Base-by-base conservation (phyloP, 345 rosid species). In the Salix dunnii region DNA sequence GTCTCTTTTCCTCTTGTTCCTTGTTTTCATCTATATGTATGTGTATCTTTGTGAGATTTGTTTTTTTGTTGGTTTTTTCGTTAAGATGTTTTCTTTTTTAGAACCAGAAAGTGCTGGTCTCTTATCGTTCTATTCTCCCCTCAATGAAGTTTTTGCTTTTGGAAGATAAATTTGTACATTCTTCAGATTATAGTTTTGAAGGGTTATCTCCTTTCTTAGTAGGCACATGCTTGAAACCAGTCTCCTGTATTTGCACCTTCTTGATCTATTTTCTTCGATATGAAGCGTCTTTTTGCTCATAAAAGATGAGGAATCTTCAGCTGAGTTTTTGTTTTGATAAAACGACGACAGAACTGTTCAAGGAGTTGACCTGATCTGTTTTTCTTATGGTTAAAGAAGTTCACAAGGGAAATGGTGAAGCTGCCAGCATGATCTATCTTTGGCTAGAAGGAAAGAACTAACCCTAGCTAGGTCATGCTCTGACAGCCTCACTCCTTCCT, bases 401-500 rank as follows among this genome's bases (percentile, higher is more conserved):
- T 84, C 85, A 58, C 87, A 71, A 80, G 74, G 96, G 97, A 92
- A 92, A 72, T 82, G 83, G 97, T 92, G 97, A 92, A 90, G 94
- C 94, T 92, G 94, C 94, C 94, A 92, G 97, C 97, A 90, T 92
- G 97, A 92, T 92, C 94, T 92, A 88, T 79, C 89, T 87, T 49
- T 64, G 89, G 92, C 84, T 87, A 67, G 83, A 70, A 81, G 27
- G 11, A 18, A 71, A 65, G 48, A 2, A 70, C 79, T 87, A 88
- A 85, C 88, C 88, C 77, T 80, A 78, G 89, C 76, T 89, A 91
- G 94, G 91, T 91, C 97, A 91, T 91, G 97, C 90, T 87, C 78
- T 79, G 92, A 86, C 97, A 90, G 97, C 97, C 84, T 91, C 94
- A 90, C 89, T 90, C 84, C 85, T 91, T 91, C 96, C 96, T 81